A percentile compares a stretch with the other conserved stretches of the same genome.
Evolutionary conservation across 495 filamentous ascomycete species (phyloP).

Genomic region (Acidiella bohemica): DNA sequence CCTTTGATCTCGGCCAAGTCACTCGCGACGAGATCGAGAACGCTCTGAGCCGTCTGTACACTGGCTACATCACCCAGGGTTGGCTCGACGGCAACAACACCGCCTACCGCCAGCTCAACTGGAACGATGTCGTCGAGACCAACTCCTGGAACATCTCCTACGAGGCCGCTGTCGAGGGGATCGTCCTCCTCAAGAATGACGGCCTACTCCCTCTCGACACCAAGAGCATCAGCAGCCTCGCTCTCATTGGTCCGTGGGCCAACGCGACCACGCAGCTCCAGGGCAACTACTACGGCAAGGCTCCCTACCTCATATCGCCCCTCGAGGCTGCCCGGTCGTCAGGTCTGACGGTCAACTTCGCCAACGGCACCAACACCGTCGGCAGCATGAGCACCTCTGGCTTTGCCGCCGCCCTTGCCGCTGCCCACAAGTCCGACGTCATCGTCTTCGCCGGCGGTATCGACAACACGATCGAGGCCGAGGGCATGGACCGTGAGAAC

Average conservation of each 20-base stretch:
- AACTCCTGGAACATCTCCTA: slow-evolving; percentile 44
- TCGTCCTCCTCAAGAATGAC: slow-evolving; percentile 51
- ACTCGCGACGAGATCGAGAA: slow-evolving; percentile 16
- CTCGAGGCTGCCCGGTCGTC: slow-evolving; percentile 36
- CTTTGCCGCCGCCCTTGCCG: slow-evolving; percentile 31
- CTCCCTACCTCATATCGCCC: slow-evolving; percentile 44
- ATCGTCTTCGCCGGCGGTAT: slow-evolving; percentile 48
- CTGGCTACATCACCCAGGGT: slow-evolving; percentile 40
- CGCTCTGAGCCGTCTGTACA: slow-evolving; percentile 42
- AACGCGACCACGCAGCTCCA: slow-evolving; percentile 47
- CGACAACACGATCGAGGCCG: slow-evolving; percentile 43
- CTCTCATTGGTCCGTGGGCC: slow-evolving; percentile 46
- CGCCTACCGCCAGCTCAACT: slow-evolving; percentile 39
- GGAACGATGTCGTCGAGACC: slow-evolving; percentile 39
- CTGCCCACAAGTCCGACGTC: slow-evolving; percentile 39
- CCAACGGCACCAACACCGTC: slow-evolving; percentile 30
- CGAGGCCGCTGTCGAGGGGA: slow-evolving; percentile 45
- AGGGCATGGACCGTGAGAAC: slow-evolving; percentile 38
- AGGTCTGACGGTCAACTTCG: slow-evolving; percentile 37
- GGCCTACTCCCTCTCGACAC: slow-evolving; percentile 41
- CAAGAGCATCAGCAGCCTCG: slow-evolving; percentile 30
- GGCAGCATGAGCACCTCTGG: slow-evolving; percentile 35
- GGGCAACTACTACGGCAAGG: slow-evolving; percentile 45
- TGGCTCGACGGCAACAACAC: slow-evolving; percentile 42
- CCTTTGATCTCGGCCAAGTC: slow-evolving; percentile 38